Base-by-base conservation (phyloP, 306 rosid species). In the Pyrus communis region DNA sequence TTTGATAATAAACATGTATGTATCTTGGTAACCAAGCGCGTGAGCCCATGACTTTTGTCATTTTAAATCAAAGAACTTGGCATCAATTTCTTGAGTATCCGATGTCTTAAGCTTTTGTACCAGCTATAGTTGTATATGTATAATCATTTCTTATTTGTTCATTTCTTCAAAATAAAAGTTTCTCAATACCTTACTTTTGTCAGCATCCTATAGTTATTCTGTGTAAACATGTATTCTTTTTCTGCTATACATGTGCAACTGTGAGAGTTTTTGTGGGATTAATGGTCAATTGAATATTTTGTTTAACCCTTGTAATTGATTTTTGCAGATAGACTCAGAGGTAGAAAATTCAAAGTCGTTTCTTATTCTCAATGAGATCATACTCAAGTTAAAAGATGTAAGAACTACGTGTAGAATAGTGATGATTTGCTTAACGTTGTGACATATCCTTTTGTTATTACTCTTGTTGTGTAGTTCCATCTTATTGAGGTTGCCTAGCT, bases 291-390 rank as follows among this genome's bases (percentile, higher is more conserved):
- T 67, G 40, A 73, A 45, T 45, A 70, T 42, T 22, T 52, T 22
- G 19, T 79, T 25, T 61, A 17, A 67, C 57, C 54, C 51, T 77
- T 60, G 5, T 80, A 33, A 30, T 30, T 79, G 63, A 77, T 78
- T 84, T 77, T 49, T 89, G 89, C 90, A 90, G 97, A 81, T 82
- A 75, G 86, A 82, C 84, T 79, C 84, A 70, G 97, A 78, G 75
- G 93, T 80, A 73, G 97, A 87, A 70, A 85, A 82, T 84, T 75
- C 88, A n/a, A 90, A 86, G 87, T 89, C 85, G 63, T 95, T 95
- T 86, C 91, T 87, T 61, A 89, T 95, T 81, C 95, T 95, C 80
- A 95, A 95, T 78, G 97, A 92, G 84, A 85, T 95, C 73, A 87
- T 95, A 83, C 75, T 92, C 78, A 80, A 91, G 10, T 82, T 90